phyloP scores from a whole-genome alignment of 805 yeast genomes.

The Candida ascalaphidarum region DNA sequence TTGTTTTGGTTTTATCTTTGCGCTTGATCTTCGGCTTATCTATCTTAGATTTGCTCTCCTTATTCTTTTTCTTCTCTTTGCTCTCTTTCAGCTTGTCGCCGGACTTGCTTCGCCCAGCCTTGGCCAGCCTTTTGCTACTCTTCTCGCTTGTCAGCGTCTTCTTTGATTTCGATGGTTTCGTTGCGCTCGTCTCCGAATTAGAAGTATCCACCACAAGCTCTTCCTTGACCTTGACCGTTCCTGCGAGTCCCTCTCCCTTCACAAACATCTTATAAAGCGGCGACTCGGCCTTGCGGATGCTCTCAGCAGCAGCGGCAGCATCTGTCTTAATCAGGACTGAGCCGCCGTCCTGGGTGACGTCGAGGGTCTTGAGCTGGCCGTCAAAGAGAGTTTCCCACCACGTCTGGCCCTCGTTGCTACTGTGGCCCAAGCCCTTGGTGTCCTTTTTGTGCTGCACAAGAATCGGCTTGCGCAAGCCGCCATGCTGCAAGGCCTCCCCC shows the following conservation, averaged over 20 bases:
- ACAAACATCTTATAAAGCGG: slow-evolving; percentile 85
- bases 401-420: slow-evolving; percentile 66
- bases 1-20: slow-evolving; percentile 12
- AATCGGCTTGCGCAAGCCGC: slow-evolving; percentile 79
- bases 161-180: not conserved
- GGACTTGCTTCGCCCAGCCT: not conserved
- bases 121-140: not conserved
- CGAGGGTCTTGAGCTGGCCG: slow-evolving; percentile 77
- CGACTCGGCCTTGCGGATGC: slow-evolving; percentile 44
- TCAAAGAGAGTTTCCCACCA: slow-evolving; percentile 98
- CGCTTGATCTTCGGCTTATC: slow-evolving; percentile 12
- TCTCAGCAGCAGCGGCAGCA: slow-evolving; percentile 35
- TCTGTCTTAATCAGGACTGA: slow-evolving; percentile 48
- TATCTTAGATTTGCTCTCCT: slow-evolving; percentile 13
- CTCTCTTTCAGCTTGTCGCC: slow-evolving; percentile 4
- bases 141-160: not conserved
- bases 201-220: not conserved
- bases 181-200: not conserved
- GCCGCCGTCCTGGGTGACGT: slow-evolving; percentile 35
- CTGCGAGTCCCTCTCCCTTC: slow-evolving; percentile 75
- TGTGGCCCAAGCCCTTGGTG: slow-evolving; percentile 83
- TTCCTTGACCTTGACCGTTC: slow-evolving; percentile 37
- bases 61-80: slow-evolving; percentile 10
- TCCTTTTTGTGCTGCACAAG: slow-evolving; percentile 87
- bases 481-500: slow-evolving; percentile 75